Evolutionary conservation across 1,284 basidiomycete species (phyloP).

Genomic region (Volvariella volvacea): DNA sequence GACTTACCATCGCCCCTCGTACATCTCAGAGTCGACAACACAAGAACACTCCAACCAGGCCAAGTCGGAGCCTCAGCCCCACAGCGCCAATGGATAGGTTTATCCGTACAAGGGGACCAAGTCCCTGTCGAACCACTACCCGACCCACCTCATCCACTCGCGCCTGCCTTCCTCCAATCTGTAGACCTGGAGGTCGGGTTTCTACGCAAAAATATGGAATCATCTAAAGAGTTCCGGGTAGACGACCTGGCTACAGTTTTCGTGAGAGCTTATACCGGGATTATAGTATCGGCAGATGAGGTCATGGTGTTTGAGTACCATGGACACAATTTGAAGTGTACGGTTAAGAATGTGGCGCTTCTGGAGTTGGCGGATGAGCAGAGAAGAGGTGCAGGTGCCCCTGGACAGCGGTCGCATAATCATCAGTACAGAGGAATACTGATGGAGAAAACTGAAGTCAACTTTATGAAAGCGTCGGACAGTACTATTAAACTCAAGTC

Average conservation of each 20-base stretch:
- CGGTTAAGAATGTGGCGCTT: conserved; percentile 60
- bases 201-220: conserved; percentile 54
- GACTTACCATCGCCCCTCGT: neutral
- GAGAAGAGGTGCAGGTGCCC: conserved; percentile 25
- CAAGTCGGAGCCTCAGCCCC: conserved; percentile 61
- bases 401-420: conserved; percentile 17
- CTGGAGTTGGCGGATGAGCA: conserved; percentile 66
- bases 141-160: conserved; percentile 43
- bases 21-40: conserved; percentile 65
- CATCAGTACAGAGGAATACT: conserved; percentile 62
- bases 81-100: conserved; percentile 82
- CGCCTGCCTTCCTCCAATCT: conserved; percentile 68
- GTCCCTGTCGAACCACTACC: conserved; percentile 68
- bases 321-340: conserved; percentile 77
- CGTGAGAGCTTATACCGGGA: conserved; percentile 53
- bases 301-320: conserved; percentile 87
- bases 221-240: conserved; percentile 69
- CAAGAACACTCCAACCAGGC: conserved; percentile 56
- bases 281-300: conserved; percentile 73
- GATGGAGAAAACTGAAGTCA: conserved; percentile 89
- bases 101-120: conserved; percentile 72
- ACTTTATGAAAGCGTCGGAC: conserved; percentile 78
- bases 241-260: conserved; percentile 83
- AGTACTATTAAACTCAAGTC: conserved; percentile 89
- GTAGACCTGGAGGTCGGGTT: conserved; percentile 81